Percentiles rank a stretch among this genome's conserved stretches.
Evolutionary conservation across 169 alveolate genomes (phyloP).

Genomic region (Neospora caninum): DNA sequence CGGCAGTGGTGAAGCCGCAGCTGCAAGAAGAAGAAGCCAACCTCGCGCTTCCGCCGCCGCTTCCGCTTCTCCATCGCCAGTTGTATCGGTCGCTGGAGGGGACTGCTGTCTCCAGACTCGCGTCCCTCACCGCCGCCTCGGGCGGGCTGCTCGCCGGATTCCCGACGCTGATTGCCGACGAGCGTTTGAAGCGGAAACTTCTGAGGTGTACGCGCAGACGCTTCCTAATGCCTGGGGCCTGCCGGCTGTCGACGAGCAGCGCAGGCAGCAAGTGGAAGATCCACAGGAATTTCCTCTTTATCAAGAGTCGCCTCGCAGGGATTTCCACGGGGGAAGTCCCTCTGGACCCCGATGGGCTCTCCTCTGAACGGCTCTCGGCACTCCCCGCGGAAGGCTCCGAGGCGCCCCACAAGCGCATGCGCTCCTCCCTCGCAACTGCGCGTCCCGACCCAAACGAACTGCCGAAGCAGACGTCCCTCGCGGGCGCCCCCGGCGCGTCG

Average conservation of each 20-base stretch:
- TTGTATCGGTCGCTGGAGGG: neutral
- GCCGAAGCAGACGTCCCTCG: too few species aligned
- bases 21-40: conserved; percentile 6
- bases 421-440: neutral
- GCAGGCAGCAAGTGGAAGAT: neutral
- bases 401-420: neutral
- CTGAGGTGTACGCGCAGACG: neutral
- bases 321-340: conserved; percentile 55
- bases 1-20: conserved; percentile 29
- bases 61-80: neutral
- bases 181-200: neutral
- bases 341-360: conserved; percentile 60
- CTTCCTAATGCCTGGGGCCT: neutral
- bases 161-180: neutral
- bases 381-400: neutral
- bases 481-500: neutral
- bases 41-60: neutral
- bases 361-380: neutral
- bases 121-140: too few species aligned
- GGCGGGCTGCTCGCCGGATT: neutral
- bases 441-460: too few species aligned
- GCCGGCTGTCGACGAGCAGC: conserved; percentile 25
- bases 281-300: neutral
- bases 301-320: conserved; percentile 44
- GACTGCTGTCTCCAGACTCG: neutral